A percentile compares a stretch with the other conserved stretches of the same genome.
Evolutionary conservation across 176 grass and related monocot genomes (phyloP).

Genomic region (Carex scoparia): DNA sequence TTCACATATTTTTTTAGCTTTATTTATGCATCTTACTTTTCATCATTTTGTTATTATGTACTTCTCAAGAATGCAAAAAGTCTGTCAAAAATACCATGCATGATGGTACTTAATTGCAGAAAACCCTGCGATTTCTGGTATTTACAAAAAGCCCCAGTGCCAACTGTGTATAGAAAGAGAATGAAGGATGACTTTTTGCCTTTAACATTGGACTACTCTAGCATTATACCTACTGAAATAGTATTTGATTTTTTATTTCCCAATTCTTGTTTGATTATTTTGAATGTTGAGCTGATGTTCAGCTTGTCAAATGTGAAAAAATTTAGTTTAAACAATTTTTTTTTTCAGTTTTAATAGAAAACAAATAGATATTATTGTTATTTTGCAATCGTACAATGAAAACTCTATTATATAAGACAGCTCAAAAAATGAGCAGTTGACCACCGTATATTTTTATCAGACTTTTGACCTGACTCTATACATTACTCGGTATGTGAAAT

Average conservation of each 20-base stretch:
- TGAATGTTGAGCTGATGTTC: not conserved
- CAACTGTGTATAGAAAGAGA: not conserved
- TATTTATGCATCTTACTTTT: not conserved
- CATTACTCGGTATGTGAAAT: not conserved
- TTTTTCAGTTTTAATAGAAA: not conserved
- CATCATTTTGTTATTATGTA: not conserved
- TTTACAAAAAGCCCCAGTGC: not conserved
- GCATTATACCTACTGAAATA: not conserved
- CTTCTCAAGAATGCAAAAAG: not conserved
- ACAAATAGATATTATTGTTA: not conserved
- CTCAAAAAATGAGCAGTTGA: not conserved
- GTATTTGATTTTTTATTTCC: not conserved
- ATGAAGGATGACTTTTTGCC: not conserved
- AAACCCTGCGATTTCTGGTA: not conserved
- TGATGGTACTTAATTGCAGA: not conserved
- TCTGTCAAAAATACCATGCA: not conserved
- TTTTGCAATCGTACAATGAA: not conserved
- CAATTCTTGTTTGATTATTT: not conserved
- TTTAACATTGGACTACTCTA: too few species aligned
- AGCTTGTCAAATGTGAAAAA: not conserved
- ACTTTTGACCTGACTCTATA: not conserved
- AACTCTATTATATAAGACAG: not conserved
- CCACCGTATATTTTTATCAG: not conserved
- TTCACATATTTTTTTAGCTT: not conserved
- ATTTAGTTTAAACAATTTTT: not conserved